These are phyloP conservation scores for Sugiyamaella marilandica DNA, from an alignment of 805 yeast species.

Conservation along the genomic window DNA sequence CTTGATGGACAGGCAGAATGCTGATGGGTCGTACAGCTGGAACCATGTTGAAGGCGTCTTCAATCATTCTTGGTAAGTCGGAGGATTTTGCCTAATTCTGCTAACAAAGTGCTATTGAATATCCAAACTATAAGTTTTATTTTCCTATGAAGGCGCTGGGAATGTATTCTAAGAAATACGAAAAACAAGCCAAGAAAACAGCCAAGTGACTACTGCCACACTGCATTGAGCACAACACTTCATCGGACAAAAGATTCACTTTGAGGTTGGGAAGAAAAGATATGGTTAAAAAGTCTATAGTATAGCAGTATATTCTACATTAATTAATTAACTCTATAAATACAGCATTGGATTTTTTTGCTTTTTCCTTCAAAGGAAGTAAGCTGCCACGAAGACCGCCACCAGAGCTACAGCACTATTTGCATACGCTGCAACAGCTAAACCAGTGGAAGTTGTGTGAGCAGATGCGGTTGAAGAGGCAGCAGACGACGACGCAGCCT, in stretches of 20 bases:
- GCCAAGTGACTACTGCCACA: too few species aligned
- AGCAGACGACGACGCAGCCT: not conserved
- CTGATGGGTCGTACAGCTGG: conserved; percentile 78
- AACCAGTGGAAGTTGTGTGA: not conserved
- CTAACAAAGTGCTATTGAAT: conserved; percentile 72
- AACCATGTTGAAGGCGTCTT: conserved; percentile 94
- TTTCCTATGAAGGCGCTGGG: conserved; percentile 95
- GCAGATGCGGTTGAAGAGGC: not conserved
- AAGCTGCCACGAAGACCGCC: not conserved
- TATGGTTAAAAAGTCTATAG: too few species aligned
- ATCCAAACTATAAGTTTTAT: conserved; percentile 85
- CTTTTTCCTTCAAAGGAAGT: too few species aligned
- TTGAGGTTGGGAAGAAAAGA: too few species aligned
- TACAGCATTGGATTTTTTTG: too few species aligned
- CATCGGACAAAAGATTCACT: too few species aligned
- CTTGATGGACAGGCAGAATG: conserved; percentile 59
- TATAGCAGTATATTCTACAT: too few species aligned
- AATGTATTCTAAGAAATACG: conserved; percentile 40
- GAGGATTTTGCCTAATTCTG: not conserved
- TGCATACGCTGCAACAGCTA: not conserved
- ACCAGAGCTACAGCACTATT: not conserved
- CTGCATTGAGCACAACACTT: too few species aligned
- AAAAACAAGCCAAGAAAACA: not conserved
- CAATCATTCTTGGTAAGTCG: conserved; percentile 50
- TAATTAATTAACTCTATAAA: too few species aligned